Percentiles rank a stretch among this genome's conserved stretches.
Evolutionary conservation across 768 basidiomycete species (phyloP).

Genomic region (Leucosporidium creatinivorum): DNA sequence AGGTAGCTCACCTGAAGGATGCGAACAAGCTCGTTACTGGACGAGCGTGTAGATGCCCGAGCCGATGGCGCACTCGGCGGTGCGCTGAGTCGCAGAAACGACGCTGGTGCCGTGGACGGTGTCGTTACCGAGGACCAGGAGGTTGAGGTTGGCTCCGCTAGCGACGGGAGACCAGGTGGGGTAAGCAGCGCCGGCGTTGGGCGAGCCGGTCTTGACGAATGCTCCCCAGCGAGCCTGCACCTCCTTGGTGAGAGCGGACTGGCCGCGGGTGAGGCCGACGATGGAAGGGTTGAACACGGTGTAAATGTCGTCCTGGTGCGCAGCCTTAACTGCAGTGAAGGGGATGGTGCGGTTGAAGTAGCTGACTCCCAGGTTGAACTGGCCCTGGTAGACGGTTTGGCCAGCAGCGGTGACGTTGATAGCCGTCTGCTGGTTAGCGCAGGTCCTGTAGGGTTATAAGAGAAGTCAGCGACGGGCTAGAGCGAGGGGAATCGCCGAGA

Average conservation of each 20-base stretch:
- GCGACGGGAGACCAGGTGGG: constrained; percentile 49
- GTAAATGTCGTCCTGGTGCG: constrained; percentile 59
- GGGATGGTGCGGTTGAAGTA: not conserved
- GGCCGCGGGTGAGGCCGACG: constrained; percentile 50
- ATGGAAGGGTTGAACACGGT: constrained; percentile 50
- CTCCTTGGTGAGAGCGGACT: constrained; percentile 50
- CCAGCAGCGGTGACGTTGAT: not conserved
- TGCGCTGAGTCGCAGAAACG: not conserved
- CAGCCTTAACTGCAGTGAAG: constrained; percentile 19
- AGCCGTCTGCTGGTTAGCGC: constrained; percentile 28
- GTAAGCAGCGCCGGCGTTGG: constrained; percentile 51
- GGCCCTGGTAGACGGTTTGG: constrained; percentile 14
- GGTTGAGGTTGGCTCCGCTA: constrained; percentile 51
- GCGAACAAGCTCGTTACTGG: no score
- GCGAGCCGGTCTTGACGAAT: constrained; percentile 53
- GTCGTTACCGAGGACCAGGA: constrained; percentile 52
- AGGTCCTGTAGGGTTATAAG: constrained; percentile 9
- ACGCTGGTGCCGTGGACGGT: not conserved
- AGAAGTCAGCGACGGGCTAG: no score
- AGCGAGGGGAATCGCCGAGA: not conserved
- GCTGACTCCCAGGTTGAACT: constrained; percentile 20
- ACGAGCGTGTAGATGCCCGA: not conserved
- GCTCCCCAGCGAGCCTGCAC: constrained; percentile 64
- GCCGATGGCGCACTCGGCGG: constrained; percentile 5
- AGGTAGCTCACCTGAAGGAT: no score